Percentiles rank a stretch among this genome's conserved stretches.
Conservation (phyloP, 306 rosid species). For the Begonia masoniana region DNA sequence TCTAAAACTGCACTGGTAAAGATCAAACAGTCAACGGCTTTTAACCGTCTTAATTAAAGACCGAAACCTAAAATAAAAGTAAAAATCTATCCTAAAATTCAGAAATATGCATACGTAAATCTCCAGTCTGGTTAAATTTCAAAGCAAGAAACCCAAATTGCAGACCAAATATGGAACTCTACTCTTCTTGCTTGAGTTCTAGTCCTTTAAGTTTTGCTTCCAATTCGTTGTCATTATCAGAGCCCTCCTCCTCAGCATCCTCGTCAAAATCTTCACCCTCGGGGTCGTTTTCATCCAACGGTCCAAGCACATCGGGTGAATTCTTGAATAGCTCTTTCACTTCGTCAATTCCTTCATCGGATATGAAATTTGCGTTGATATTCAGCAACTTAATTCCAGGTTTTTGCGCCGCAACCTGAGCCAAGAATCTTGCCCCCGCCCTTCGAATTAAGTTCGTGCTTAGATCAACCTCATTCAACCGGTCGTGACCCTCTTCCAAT, state of each 20-base stretch:
- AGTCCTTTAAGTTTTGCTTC: constrained; percentile 63
- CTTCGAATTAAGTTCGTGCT: constrained; percentile 53
- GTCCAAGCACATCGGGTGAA: constrained; percentile 47
- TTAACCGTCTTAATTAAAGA: too few relatives aligned
- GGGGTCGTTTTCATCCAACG: constrained; percentile 81
- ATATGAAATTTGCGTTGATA: constrained; percentile 53
- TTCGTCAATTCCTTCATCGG: constrained; percentile 69
- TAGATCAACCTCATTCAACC: constrained; percentile 62
- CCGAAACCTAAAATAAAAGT: too few relatives aligned
- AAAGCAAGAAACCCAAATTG: not conserved
- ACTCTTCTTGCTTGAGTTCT: constrained; percentile 38
- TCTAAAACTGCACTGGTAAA: too few relatives aligned
- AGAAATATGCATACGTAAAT: too few relatives aligned
- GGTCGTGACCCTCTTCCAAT: constrained; percentile 50
- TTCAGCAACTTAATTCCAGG: constrained; percentile 67
- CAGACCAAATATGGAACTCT: constrained; percentile 1
- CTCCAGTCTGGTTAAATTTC: too few relatives aligned
- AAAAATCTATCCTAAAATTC: too few relatives aligned
- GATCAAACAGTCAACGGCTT: too few relatives aligned
- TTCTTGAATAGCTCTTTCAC: constrained; percentile 43
- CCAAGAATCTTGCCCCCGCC: constrained; percentile 71
- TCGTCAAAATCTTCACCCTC: constrained; percentile 61
- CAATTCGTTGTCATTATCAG: constrained; percentile 40
- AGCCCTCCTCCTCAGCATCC: constrained; percentile 42
- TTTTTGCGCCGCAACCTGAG: constrained; percentile 52